A percentile compares a stretch with the other conserved stretches of the same genome.
phyloP scores from a whole-genome alignment of 352 stramenopile species.

The Phytopythium sindhum region DNA sequence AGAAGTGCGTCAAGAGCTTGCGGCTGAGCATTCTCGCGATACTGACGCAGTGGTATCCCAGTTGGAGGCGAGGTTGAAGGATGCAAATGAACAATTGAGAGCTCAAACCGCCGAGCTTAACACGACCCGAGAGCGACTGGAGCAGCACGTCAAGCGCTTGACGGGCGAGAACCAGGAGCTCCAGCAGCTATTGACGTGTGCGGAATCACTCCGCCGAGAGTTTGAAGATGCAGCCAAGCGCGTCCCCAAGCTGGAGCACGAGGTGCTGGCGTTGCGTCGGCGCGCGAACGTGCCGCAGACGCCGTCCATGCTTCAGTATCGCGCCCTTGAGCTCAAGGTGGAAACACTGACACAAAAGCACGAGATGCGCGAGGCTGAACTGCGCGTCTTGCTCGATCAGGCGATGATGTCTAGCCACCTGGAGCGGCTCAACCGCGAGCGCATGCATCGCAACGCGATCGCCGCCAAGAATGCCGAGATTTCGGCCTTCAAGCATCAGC shows the following conservation, averaged over 20 bases:
- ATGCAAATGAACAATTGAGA: constrained; percentile 11
- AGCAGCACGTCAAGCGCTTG: constrained; percentile 21
- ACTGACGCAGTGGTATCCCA: no score
- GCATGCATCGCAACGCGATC: constrained; percentile 52
- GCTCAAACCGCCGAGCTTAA: constrained; percentile 23
- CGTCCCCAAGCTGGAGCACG: constrained; percentile 46
- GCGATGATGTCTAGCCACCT: constrained; percentile 64
- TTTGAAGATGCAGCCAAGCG: constrained; percentile 27
- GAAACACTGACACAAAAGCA: constrained; percentile 78
- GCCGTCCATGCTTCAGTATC: constrained; percentile 79
- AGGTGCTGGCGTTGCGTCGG: constrained; percentile 39
- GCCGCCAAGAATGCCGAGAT: constrained; percentile 80
- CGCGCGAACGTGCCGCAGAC: constrained; percentile 57
- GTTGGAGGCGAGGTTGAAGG: background rate
- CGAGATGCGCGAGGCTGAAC: constrained; percentile 63
- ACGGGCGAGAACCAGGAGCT: constrained; percentile 36
- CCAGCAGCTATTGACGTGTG: constrained; percentile 18
- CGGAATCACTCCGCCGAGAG: constrained; percentile 25
- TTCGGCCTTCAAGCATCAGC: constrained; percentile 64
- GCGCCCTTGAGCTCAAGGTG: constrained; percentile 67
- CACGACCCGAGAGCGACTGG: constrained; percentile 15
- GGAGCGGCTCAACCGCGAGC: constrained; percentile 55
- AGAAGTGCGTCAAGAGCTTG: constrained; percentile 1
- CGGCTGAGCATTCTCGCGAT: background rate
- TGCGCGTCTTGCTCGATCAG: constrained; percentile 67